A percentile compares a stretch with the other conserved stretches of the same genome.
phyloP scores from a whole-genome alignment of 2,329 filamentous ascomycete genomes.

The Fusarium lyarnte region DNA sequence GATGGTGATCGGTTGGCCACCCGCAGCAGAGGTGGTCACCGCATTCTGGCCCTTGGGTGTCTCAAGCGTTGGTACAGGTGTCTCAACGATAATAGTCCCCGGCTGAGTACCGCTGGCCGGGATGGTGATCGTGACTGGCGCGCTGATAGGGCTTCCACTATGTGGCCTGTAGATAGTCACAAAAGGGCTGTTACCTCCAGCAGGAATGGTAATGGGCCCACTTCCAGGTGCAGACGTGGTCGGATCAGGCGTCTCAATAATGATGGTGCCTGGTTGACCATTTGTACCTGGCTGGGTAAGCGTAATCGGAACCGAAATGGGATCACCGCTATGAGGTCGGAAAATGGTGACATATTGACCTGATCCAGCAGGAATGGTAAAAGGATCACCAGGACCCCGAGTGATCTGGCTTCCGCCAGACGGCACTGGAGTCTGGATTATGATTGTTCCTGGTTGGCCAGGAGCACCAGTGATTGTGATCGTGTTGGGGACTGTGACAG shows the following conservation, averaged over 20 bases:
- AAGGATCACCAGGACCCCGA: slow-evolving; percentile 5
- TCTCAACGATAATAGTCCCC: slow-evolving; percentile 29
- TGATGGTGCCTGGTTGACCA: slow-evolving; percentile 21
- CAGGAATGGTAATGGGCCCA: slow-evolving; percentile 22
- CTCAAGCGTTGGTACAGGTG: slow-evolving; percentile 12
- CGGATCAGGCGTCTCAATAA: slow-evolving; percentile 25
- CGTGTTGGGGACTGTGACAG: slow-evolving; percentile 15
- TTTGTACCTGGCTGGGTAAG: slow-evolving; percentile 23
- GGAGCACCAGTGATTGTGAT: slow-evolving; percentile 18
- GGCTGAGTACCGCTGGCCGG: slow-evolving; percentile 5
- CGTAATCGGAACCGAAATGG: slow-evolving; percentile 26
- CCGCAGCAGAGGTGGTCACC: neutral
- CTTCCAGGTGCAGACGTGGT: slow-evolving; percentile 12
- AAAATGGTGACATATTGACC: slow-evolving; percentile 21
- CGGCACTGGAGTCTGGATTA: slow-evolving; percentile 26
- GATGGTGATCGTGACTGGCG: slow-evolving; percentile 16
- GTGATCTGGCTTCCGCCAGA: slow-evolving; percentile 2
- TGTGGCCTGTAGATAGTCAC: slow-evolving; percentile 28
- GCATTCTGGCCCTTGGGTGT: slow-evolving; percentile 23
- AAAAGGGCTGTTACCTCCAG: slow-evolving; percentile 9
- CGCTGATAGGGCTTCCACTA: slow-evolving; percentile 6
- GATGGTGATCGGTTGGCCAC: slow-evolving; percentile 21
- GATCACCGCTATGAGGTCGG: slow-evolving; percentile 28
- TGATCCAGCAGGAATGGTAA: slow-evolving; percentile 20
- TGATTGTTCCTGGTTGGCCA: slow-evolving; percentile 26